A percentile compares a stretch with the other conserved stretches of the same genome.
phyloP scores from a whole-genome alignment of 2,329 filamentous ascomycete genomes.

The Paradendryphiella salina region DNA sequence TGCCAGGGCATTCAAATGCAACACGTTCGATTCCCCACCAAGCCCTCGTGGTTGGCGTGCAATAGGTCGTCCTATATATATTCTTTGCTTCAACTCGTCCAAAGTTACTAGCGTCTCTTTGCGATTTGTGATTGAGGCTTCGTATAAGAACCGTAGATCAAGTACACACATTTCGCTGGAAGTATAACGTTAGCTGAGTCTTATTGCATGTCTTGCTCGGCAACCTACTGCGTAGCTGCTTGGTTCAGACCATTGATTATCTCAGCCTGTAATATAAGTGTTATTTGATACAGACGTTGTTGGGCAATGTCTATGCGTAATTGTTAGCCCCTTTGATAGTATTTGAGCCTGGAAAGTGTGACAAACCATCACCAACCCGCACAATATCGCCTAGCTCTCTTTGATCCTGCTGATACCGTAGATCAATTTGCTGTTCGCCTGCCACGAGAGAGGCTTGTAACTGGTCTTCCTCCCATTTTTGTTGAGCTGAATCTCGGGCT shows the following conservation, averaged over 20 bases:
- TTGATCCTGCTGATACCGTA: constrained; percentile 40
- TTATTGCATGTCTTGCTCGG: constrained; percentile 6
- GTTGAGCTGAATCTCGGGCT: constrained; percentile 25
- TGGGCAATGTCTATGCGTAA: constrained; percentile 39
- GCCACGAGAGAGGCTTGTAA: constrained; percentile 46
- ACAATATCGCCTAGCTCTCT: constrained; percentile 44
- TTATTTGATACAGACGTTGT: constrained; percentile 45
- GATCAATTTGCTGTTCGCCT: constrained; percentile 43
- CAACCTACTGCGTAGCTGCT: constrained; percentile 37
- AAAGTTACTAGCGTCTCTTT: constrained; percentile 41
- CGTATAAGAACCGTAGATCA: constrained; percentile 44
- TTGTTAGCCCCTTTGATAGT: neutral
- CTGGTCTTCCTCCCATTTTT: constrained; percentile 44
- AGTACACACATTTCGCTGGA: constrained; percentile 26
- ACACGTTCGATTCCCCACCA: constrained; percentile 1
- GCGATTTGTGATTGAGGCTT: constrained; percentile 44
- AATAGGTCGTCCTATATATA: constrained; percentile 32
- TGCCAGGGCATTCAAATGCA: constrained; percentile 16
- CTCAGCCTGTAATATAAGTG: constrained; percentile 48
- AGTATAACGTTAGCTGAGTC: neutral
- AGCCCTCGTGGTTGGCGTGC: constrained; percentile 19
- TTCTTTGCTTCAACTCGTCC: constrained; percentile 46
- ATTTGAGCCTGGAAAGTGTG: constrained; percentile 15
- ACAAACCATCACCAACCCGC: constrained; percentile 47
- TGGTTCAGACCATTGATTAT: constrained; percentile 47